phyloP scores from a whole-genome alignment of 257 asterid species.

The Nicotiana sylvestris region DNA sequence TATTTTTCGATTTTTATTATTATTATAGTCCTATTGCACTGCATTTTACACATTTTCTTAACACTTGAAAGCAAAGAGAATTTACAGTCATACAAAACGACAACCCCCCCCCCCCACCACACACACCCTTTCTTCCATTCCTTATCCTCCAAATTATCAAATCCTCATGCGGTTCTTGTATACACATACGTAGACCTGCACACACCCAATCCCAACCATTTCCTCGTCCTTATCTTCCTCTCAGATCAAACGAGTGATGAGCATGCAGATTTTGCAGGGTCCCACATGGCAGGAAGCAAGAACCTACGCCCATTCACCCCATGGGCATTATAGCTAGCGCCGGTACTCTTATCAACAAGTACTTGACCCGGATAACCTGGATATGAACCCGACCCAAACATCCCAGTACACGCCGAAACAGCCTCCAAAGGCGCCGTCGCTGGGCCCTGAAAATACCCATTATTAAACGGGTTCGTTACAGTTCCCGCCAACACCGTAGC shows the following conservation, averaged over 20 bases:
- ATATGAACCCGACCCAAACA: slow-evolving; percentile 70
- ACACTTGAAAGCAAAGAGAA: slow-evolving; percentile 11
- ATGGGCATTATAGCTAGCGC: slow-evolving; percentile 69
- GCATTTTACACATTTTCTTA: slow-evolving; percentile 11
- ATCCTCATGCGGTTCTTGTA: not conserved
- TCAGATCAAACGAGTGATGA: slow-evolving; percentile 50
- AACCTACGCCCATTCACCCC: slow-evolving; percentile 64
- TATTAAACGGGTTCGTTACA: slow-evolving; percentile 63
- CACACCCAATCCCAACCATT: slow-evolving; percentile 17
- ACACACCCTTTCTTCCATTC: not conserved
- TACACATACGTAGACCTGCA: slow-evolving; percentile 31
- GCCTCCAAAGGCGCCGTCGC: slow-evolving; percentile 77
- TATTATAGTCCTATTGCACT: not conserved
- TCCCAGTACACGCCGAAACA: slow-evolving; percentile 66
- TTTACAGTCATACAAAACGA: slow-evolving; percentile 41
- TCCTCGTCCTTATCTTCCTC: too few relatives aligned
- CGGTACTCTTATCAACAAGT: slow-evolving; percentile 43
- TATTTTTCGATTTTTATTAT: not conserved
- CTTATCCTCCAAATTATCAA: not conserved
- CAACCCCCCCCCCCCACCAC: not conserved
- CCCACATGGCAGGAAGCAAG: slow-evolving; percentile 91
- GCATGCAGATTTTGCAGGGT: slow-evolving; percentile 61
- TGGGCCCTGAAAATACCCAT: slow-evolving; percentile 74
- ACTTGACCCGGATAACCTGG: slow-evolving; percentile 64
- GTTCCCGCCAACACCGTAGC: slow-evolving; percentile 77